Percentiles rank a stretch among this genome's conserved stretches.
phyloP scores from a whole-genome alignment of 306 rosid species.

The Cyamopsis tetragonoloba region DNA sequence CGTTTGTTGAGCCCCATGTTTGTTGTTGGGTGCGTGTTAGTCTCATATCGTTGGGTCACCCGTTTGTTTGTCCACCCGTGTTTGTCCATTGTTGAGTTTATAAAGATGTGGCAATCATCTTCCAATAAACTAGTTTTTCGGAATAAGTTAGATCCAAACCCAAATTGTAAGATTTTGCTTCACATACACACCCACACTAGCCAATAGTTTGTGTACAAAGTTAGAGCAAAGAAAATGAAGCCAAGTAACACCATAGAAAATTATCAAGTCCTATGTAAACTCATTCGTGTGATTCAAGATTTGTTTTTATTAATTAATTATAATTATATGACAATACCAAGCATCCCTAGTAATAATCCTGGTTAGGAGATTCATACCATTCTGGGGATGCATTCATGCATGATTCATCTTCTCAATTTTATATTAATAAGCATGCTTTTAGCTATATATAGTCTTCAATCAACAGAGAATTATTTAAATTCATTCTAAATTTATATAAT shows the following conservation, averaged over 20 bases:
- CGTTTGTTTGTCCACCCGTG: too few relatives aligned
- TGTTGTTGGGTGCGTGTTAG: too few relatives aligned
- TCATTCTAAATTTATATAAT: background rate
- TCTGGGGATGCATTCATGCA: background rate
- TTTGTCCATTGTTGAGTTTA: too few relatives aligned
- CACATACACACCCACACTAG: background rate
- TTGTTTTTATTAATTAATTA: background rate
- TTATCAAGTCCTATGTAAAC: background rate
- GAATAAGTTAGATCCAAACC: too few relatives aligned
- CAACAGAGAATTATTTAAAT: background rate
- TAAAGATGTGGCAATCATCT: too few relatives aligned
- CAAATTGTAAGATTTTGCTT: too few relatives aligned
- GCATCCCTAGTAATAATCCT: background rate
- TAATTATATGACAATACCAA: conserved; percentile 4
- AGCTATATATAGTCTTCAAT: background rate
- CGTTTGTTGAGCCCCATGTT: too few relatives aligned
- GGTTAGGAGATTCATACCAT: background rate
- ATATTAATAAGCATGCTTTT: background rate
- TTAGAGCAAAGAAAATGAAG: background rate
- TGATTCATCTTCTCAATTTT: background rate
- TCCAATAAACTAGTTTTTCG: too few relatives aligned
- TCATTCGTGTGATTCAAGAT: conserved; percentile 2
- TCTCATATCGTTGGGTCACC: too few relatives aligned
- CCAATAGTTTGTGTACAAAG: background rate
- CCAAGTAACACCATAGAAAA: background rate